These are phyloP conservation scores for Annulohypoxylon bovei DNA, from an alignment of 495 filamentous ascomycete species.

Conservation along the genomic window DNA sequence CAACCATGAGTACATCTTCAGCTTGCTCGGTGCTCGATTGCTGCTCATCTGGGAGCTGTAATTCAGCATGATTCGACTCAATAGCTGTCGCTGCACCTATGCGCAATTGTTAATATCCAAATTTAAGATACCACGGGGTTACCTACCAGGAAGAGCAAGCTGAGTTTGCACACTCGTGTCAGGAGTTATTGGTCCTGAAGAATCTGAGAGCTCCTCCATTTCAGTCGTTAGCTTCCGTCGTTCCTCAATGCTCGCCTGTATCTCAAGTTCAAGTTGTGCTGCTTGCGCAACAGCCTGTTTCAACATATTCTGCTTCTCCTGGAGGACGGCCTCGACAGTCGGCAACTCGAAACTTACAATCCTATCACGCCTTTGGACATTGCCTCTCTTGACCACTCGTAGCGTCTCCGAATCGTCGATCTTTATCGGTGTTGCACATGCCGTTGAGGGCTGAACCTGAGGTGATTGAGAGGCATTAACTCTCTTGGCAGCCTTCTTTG, in stretches of 20 bases:
- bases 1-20: slow-evolving; percentile 14
- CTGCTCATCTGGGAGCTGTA: slow-evolving; percentile 8
- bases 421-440: slow-evolving; percentile 34
- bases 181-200: slow-evolving; percentile 45
- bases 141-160: slow-evolving; percentile 10
- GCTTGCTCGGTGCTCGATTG: background rate
- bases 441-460: slow-evolving; percentile 32
- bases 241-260: slow-evolving; percentile 58
- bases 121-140: background rate
- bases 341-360: slow-evolving; percentile 67
- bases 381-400: slow-evolving; percentile 42
- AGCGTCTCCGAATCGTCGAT: slow-evolving; percentile 21
- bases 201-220: slow-evolving; percentile 61
- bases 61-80: slow-evolving; percentile 1
- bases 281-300: slow-evolving; percentile 66
- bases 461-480: slow-evolving; percentile 39
- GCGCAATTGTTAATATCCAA: slow-evolving; percentile 10
- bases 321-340: slow-evolving; percentile 64
- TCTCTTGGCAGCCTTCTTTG: slow-evolving; percentile 60
- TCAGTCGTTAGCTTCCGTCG: slow-evolving; percentile 63
- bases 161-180: slow-evolving; percentile 43
- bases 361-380: slow-evolving; percentile 60
- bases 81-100: background rate
- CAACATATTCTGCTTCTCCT: slow-evolving; percentile 61
- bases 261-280: slow-evolving; percentile 66